These are phyloP conservation scores for Olyra latifolia DNA, from an alignment of 176 grass and related monocot genomes.

Conservation along the genomic window DNA sequence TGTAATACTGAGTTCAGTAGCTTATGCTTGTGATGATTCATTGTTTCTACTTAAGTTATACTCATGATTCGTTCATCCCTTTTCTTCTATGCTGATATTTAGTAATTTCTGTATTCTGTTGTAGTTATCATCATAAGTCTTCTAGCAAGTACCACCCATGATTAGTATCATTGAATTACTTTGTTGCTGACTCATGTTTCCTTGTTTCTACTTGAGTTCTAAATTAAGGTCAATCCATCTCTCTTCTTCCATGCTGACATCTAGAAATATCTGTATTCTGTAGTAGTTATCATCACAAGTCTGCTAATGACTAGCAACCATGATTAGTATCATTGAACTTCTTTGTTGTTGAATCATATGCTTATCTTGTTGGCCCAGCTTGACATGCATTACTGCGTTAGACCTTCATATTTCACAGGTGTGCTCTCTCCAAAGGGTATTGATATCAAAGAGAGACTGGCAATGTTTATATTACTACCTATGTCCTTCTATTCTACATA, in stretches of 20 bases:
- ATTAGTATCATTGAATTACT: background rate
- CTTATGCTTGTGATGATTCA: background rate
- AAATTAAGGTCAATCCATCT: too few relatives aligned
- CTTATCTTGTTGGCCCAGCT: conserved; percentile 12
- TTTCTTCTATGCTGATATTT: background rate
- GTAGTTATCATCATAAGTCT: background rate
- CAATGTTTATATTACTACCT: background rate
- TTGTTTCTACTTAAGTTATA: background rate
- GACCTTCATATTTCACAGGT: conserved; percentile 3
- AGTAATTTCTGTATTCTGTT: background rate
- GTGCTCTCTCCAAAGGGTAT: conserved; percentile 2
- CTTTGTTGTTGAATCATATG: background rate
- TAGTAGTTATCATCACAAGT: too few relatives aligned
- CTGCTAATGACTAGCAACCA: too few relatives aligned
- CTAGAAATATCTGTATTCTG: too few relatives aligned
- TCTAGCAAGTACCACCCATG: background rate
- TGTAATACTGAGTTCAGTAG: background rate
- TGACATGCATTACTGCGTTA: background rate
- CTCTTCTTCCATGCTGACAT: too few relatives aligned
- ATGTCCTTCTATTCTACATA: background rate
- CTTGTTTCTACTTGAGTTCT: too few relatives aligned
- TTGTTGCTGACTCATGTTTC: too few relatives aligned
- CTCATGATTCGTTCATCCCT: background rate
- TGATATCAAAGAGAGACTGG: background rate
- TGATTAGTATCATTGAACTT: too few relatives aligned